Conservation (phyloP, 192 early-diverging fungal genomes). For the Coemansia aciculifera region DNA sequence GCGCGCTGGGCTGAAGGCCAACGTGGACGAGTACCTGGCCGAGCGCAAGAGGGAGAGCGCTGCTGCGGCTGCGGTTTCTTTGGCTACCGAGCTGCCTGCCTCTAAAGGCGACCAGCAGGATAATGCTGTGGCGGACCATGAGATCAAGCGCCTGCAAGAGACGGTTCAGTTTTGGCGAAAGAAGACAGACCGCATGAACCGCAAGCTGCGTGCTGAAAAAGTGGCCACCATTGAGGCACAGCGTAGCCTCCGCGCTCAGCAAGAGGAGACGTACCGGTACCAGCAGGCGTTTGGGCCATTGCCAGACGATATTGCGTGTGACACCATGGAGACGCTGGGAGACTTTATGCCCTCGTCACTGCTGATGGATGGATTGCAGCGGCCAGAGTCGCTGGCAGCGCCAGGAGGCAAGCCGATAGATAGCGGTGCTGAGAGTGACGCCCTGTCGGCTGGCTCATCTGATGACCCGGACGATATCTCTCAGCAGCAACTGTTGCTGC, state of each 20-base stretch:
- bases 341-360: slow-evolving; percentile 23
- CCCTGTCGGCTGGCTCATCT: slow-evolving; percentile 10
- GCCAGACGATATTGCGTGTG: slow-evolving; percentile 22
- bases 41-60: slow-evolving; percentile 20
- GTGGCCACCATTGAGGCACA: slow-evolving; percentile 20
- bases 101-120: not conserved
- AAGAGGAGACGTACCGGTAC: slow-evolving; percentile 46
- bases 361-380: not conserved
- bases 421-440: slow-evolving; percentile 14
- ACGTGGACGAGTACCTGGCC: slow-evolving; percentile 53
- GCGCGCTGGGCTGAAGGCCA: slow-evolving; percentile 49
- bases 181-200: slow-evolving; percentile 38
- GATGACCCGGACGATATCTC: not conserved
- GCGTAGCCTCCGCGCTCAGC: slow-evolving; percentile 35
- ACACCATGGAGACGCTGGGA: slow-evolving; percentile 32
- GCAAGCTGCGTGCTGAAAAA: slow-evolving; percentile 41
- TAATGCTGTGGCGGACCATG: slow-evolving; percentile 17
- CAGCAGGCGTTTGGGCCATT: slow-evolving; percentile 40
- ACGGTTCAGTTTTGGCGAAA: slow-evolving; percentile 45
- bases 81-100: not conserved
- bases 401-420: not conserved
- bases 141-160: slow-evolving; percentile 38
- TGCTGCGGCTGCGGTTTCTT: not conserved
- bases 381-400: not conserved
- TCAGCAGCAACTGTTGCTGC: not conserved